A percentile compares a stretch with the other conserved stretches of the same genome.
These are phyloP conservation scores for Verticillium nonalfalfae DNA, from an alignment of 2,329 filamentous ascomycete species.

Conservation along the genomic window DNA sequence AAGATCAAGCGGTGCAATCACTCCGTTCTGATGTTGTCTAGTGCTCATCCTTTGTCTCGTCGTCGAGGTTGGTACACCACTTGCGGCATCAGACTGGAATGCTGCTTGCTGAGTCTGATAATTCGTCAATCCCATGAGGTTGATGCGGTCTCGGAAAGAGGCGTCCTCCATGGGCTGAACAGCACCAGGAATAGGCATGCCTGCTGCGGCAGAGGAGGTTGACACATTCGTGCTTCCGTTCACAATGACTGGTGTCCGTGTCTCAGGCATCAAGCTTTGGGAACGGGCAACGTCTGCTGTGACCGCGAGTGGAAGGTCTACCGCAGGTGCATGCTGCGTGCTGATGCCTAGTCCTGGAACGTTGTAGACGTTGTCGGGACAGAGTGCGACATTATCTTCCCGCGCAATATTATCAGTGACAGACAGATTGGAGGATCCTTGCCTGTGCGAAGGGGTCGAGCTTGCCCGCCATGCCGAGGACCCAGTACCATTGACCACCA, in stretches of 20 bases:
- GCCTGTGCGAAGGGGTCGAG: slow-evolving; percentile 14
- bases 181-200: slow-evolving; percentile 6
- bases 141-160: slow-evolving; percentile 34
- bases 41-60: slow-evolving; percentile 29
- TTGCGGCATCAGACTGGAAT: slow-evolving; percentile 15
- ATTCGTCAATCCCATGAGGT: slow-evolving; percentile 31
- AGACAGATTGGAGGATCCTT: not conserved
- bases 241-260: slow-evolving; percentile 22
- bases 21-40: slow-evolving; percentile 37
- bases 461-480: slow-evolving; percentile 29
- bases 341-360: not conserved
- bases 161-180: slow-evolving; percentile 22
- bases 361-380: not conserved
- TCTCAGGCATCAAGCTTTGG: slow-evolving; percentile 14
- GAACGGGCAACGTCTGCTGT: slow-evolving; percentile 5
- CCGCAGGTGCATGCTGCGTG: not conserved
- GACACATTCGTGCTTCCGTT: slow-evolving; percentile 23
- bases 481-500: slow-evolving; percentile 49
- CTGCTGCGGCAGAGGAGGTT: slow-evolving; percentile 2
- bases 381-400: not conserved
- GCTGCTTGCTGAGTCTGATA: slow-evolving; percentile 4
- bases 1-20: slow-evolving; percentile 50
- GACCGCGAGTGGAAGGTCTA: not conserved
- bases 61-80: slow-evolving; percentile 22
- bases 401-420: not conserved